Base-by-base conservation (phyloP, 805 yeast species). In the Metschnikowia lunata region DNA sequence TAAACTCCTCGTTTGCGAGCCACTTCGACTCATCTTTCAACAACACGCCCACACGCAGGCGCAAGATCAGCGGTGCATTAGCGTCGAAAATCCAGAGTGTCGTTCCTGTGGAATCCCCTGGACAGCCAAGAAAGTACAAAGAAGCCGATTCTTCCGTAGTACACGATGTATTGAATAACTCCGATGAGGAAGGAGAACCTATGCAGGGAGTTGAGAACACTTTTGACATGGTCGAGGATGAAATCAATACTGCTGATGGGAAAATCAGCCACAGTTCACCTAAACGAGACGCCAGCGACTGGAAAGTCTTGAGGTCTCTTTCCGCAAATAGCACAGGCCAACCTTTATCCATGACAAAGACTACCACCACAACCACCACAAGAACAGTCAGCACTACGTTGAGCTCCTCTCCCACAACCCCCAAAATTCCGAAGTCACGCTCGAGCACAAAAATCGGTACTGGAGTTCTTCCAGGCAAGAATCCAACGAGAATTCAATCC, bases 61-160 rank as follows among this genome's bases (percentile, higher is more conserved):
- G 76, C 44, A 75, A 83, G 54, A 78, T 80, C 46, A 72, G 82
- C 51, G 85, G 90, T 4, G 82, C 87, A 0, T 78, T 80, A 45
- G 79, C 85, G 30, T 78, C 82, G 41, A 80, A 83, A 54, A 76
- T 79, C 29, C 85, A 78, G 56, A 78, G 82, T 32, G 93, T 93
- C 0, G 89, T 93, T 14, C 99, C 98, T 6, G 77, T 78, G 52
- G 88, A 88, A 40, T 88, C 97, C 2, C 99, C 99, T 0, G 99
- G 98, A 1, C 99, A 93, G 65, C 99, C 99, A 34, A 78, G 97
- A 59, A 91, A 91, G 57, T 67, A 67, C 51, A 63, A 67, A 31
- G 69, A 73, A 3, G 62, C 70, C 6, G 60, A 50, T 26, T 51
- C 62, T 4, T 40, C 49, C 8, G 57, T 62, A 59, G 35, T 74